phyloP scores from a whole-genome alignment of 495 filamentous ascomycete genomes.

The Xylaria intraflava region DNA sequence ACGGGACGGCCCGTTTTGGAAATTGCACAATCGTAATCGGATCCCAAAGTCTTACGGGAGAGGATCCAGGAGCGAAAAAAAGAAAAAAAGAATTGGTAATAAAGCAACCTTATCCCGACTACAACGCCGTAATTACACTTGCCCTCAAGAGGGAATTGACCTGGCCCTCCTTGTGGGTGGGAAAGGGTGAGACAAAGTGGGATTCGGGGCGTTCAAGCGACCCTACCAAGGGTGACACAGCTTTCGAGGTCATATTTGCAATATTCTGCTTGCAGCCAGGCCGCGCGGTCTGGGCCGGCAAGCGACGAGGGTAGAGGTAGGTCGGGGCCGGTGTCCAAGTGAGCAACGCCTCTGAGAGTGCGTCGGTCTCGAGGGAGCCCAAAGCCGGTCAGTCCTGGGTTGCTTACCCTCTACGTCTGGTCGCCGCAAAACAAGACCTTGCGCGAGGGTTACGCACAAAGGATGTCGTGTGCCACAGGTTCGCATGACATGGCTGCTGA shows the following conservation, averaged over 20 bases:
- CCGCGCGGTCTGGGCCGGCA: not conserved
- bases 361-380: not conserved
- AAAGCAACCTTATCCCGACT: slow-evolving; percentile 4
- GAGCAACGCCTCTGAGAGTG: not conserved
- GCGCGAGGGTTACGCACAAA: not conserved
- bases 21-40: not conserved
- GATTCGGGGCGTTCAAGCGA: not conserved
- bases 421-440: not conserved
- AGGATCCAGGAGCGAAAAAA: not conserved
- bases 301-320: not conserved
- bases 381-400: not conserved
- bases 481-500: slow-evolving; percentile 5
- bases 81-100: not conserved
- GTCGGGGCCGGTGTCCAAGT: not conserved
- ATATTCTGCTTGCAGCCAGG: not conserved
- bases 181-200: slow-evolving; percentile 4
- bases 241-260: not conserved
- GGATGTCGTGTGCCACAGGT: slow-evolving; percentile 7
- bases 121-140: not conserved
- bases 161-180: not conserved
- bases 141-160: not conserved
- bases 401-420: not conserved
- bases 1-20: slow-evolving; percentile 4
- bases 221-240: not conserved
- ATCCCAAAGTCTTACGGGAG: not conserved